A percentile compares a stretch with the other conserved stretches of the same genome.
Evolutionary conservation across 2,329 filamentous ascomycete genomes (phyloP).

Genomic region (Incumbomyces delicatus): DNA sequence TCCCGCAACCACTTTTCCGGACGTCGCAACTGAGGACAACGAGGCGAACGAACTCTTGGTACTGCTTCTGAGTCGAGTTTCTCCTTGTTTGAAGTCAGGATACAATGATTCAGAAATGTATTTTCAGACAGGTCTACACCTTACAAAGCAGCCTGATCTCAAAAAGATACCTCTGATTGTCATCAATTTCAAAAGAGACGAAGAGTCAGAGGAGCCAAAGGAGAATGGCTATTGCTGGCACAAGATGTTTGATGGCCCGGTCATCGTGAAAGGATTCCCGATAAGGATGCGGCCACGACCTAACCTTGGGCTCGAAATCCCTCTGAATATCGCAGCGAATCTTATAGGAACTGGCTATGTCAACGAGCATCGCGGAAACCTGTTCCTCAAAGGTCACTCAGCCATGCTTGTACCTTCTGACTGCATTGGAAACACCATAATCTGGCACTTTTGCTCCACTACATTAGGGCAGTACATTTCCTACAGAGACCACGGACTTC

Average conservation of each 20-base stretch:
- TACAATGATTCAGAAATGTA: too few relatives aligned
- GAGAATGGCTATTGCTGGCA: constrained; percentile 25
- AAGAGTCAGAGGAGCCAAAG: neutral
- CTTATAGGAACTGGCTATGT: constrained; percentile 16
- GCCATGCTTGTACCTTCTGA: constrained; percentile 25
- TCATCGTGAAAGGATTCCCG: constrained; percentile 26
- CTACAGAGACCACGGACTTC: constrained; percentile 17
- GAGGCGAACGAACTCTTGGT: too few relatives aligned
- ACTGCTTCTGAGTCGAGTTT: too few relatives aligned
- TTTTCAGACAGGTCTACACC: too few relatives aligned
- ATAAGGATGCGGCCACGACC: constrained; percentile 16
- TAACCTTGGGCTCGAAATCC: constrained; percentile 26
- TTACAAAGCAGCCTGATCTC: too few relatives aligned
- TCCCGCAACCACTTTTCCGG: too few relatives aligned
- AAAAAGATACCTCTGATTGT: neutral
- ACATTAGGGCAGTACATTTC: constrained; percentile 21
- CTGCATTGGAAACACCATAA: constrained; percentile 12
- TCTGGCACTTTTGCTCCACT: constrained; percentile 27
- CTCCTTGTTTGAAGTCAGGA: too few relatives aligned
- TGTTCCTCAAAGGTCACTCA: constrained; percentile 29
- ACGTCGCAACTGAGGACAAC: too few relatives aligned
- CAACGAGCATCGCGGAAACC: constrained; percentile 20
- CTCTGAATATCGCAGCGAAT: constrained; percentile 22
- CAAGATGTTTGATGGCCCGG: constrained; percentile 22
- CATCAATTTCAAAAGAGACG: neutral